Evolutionary conservation across 2,329 filamentous ascomycete species (phyloP).

Genomic region (Ophiocordyceps robertsii): DNA sequence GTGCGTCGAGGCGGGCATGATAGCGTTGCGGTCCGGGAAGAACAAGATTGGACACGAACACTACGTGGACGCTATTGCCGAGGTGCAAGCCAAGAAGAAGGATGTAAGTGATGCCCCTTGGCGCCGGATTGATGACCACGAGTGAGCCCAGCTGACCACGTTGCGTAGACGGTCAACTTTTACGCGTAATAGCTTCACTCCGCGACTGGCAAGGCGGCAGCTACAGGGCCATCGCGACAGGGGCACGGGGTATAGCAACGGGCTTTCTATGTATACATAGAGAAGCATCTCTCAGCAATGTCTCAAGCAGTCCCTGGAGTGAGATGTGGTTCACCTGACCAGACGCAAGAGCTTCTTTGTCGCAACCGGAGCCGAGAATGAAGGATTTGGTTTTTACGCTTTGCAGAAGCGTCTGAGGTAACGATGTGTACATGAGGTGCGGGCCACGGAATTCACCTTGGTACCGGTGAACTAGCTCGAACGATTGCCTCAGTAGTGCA

Average conservation of each 20-base stretch:
- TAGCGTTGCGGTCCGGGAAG: constrained; percentile 85
- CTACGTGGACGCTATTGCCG: constrained; percentile 94
- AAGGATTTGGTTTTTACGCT: no score
- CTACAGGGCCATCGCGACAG: background rate
- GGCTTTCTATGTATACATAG: no score
- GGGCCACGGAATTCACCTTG: no score
- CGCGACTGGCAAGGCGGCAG: background rate
- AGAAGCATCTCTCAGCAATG: no score
- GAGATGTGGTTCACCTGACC: no score
- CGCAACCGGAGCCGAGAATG: no score
- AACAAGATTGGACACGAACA: constrained; percentile 97
- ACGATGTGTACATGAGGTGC: no score
- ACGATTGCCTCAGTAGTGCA: no score
- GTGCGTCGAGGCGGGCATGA: constrained; percentile 98
- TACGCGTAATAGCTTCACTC: constrained; percentile 27
- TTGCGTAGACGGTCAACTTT: constrained; percentile 40
- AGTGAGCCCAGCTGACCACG: background rate
- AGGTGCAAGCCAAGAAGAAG: constrained; percentile 95
- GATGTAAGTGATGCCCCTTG: constrained; percentile 39
- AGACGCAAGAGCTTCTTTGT: no score
- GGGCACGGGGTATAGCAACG: background rate
- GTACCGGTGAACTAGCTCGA: no score
- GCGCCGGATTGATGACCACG: background rate
- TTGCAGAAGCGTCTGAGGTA: no score
- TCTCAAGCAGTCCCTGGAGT: no score